phyloP scores from a whole-genome alignment of 2,329 filamentous ascomycete species.

The Alternaria novae-zelandiae region DNA sequence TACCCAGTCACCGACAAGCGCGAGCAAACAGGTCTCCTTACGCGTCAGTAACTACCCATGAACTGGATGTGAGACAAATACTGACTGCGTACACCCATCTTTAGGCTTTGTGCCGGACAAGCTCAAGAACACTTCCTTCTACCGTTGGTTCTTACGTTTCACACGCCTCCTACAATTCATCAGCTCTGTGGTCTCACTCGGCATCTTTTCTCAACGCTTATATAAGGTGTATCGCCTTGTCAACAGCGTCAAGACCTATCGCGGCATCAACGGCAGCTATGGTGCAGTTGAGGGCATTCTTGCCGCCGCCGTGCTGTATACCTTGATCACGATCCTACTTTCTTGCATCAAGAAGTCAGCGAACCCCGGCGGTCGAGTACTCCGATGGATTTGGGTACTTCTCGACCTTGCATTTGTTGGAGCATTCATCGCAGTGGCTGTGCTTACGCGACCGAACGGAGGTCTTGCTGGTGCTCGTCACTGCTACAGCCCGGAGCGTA shows the following conservation, averaged over 20 bases:
- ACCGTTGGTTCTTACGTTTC: conserved; percentile 44
- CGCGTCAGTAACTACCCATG: conserved; percentile 15
- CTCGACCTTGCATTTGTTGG: conserved; percentile 48
- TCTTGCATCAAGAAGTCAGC: conserved; percentile 42
- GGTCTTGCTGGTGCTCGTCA: conserved; percentile 44
- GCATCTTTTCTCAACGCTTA: conserved; percentile 52
- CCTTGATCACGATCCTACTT: conserved; percentile 47
- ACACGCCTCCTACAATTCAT: conserved; percentile 54
- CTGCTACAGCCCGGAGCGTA: conserved; percentile 30
- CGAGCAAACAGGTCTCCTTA: conserved; percentile 37
- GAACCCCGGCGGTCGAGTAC: conserved; percentile 35
- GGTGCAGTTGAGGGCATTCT: conserved; percentile 56
- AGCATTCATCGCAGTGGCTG: conserved; percentile 54
- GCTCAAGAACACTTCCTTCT: conserved; percentile 28
- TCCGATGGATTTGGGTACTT: conserved; percentile 52
- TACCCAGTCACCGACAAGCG: conserved; percentile 21
- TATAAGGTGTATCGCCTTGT: conserved; percentile 51
- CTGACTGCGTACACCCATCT: neutral
- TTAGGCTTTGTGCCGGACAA: conserved; percentile 29
- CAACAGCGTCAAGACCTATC: conserved; percentile 37
- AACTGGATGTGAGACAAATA: neutral
- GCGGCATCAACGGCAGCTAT: conserved; percentile 40
- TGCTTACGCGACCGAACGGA: conserved; percentile 49
- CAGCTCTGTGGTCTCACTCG: conserved; percentile 52
- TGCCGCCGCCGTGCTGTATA: conserved; percentile 54